These are phyloP conservation scores for Fragilaria radians DNA, from an alignment of 108 stramenopile genomes.

Conservation along the genomic window DNA sequence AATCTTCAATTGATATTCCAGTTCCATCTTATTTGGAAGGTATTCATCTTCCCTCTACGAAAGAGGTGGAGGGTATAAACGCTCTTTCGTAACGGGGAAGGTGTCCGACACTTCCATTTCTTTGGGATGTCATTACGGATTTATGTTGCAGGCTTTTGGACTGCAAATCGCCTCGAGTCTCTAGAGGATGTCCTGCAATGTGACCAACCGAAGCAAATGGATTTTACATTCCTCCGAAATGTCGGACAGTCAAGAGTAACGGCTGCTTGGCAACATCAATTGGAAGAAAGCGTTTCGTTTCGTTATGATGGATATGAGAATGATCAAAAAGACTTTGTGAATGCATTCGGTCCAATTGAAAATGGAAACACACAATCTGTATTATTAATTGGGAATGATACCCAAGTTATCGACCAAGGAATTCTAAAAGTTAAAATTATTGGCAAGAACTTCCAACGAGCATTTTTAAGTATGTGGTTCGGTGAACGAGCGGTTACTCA, in stretches of 20 bases:
- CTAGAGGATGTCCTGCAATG: conserved; percentile 10
- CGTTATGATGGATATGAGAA: conserved; percentile 26
- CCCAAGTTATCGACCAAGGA: conserved; percentile 27
- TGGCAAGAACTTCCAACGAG: conserved; percentile 23
- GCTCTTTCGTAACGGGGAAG: conserved; percentile 25
- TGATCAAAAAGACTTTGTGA: conserved; percentile 19
- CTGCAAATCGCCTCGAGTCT: conserved; percentile 1
- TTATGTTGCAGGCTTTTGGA: conserved; percentile 29
- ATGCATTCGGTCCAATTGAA: conserved; percentile 15
- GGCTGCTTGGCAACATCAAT: conserved; percentile 27
- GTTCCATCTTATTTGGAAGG: no score
- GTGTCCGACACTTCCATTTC: conserved; percentile 19
- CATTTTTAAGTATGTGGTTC: conserved; percentile 39
- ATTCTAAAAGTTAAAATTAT: conserved; percentile 10
- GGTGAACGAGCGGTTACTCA: conserved; percentile 22
- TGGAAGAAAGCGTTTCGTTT: conserved; percentile 27
- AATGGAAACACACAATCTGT: conserved; percentile 17
- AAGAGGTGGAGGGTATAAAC: no score
- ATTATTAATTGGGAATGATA: conserved; percentile 21
- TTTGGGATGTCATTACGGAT: conserved; percentile 21
- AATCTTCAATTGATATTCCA: no score
- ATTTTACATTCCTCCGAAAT: conserved; percentile 26
- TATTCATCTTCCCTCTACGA: no score
- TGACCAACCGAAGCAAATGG: neutral
- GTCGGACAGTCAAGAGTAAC: conserved; percentile 15